These are phyloP conservation scores for Backusella parvicylindrica DNA, from an alignment of 192 early-diverging fungal genomes.

Conservation along the genomic window DNA sequence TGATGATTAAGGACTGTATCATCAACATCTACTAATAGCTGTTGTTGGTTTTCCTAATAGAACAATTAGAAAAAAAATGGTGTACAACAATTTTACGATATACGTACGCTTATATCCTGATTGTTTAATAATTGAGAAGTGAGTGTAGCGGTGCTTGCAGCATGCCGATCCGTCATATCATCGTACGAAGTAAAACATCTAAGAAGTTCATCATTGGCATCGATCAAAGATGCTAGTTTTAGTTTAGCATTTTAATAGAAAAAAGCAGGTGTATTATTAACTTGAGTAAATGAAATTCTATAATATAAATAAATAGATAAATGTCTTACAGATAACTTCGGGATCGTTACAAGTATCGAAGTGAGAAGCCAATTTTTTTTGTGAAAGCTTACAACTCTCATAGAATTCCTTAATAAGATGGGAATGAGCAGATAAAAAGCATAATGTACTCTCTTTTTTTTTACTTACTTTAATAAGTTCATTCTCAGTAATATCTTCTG, in stretches of 20 bases:
- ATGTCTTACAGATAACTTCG: slow-evolving; percentile 37
- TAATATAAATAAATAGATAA: background rate
- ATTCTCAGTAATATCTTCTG: slow-evolving; percentile 54
- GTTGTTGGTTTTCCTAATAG: slow-evolving; percentile 5
- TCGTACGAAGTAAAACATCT: slow-evolving; percentile 54
- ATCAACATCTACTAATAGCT: background rate
- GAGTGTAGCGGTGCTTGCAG: slow-evolving; percentile 39
- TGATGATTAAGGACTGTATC: too few relatives aligned
- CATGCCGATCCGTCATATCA: slow-evolving; percentile 53
- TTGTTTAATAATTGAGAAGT: slow-evolving; percentile 33
- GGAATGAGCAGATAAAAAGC: too few relatives aligned
- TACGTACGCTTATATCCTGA: background rate
- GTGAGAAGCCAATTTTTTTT: slow-evolving; percentile 40
- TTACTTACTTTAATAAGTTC: slow-evolving; percentile 45
- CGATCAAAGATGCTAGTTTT: slow-evolving; percentile 44
- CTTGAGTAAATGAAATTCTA: background rate
- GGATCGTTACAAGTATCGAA: slow-evolving; percentile 32
- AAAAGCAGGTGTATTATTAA: background rate
- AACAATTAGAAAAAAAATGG: background rate
- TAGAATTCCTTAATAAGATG: too few relatives aligned
- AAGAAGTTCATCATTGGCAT: slow-evolving; percentile 50
- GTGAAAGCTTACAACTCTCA: slow-evolving; percentile 38
- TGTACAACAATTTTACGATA: background rate
- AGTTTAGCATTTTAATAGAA: background rate
- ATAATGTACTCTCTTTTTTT: too few relatives aligned